Evolutionary conservation across 2,329 filamentous ascomycete species (phyloP), one percentile per base, ranked within the genome.

Genomic region (Aspergillus sp.): DNA sequence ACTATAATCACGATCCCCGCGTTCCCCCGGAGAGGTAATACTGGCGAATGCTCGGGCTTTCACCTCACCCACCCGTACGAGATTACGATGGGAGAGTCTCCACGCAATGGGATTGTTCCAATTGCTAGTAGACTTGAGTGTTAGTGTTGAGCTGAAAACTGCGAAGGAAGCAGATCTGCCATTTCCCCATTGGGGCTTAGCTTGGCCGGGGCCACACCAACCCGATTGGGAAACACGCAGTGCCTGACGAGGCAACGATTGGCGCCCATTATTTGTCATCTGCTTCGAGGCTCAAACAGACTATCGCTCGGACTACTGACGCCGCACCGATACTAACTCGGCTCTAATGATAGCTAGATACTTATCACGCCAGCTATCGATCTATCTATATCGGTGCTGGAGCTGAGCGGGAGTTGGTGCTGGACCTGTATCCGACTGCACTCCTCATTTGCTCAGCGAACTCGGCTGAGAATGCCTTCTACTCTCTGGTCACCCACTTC

Each of bases 201-300:
- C 21, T 7, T 32, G 38, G 21, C 50, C 17, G 6, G 54, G 57
- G 38, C 23, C 39, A 55, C 21, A 47, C 30, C 32, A 56, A 47
- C 60, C 51, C 8, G 21, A 62, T 65, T 59, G 60, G 64, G 64
- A 64, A 64, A 61, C 58, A 63, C 62, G 62, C 64, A 62, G 60
- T 13, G 39, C 62, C 50, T 44, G 36, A 59, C 38, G 19, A 17
- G 64, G 64, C 27, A 65, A 64, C 19, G 65, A 67, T 66, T 54
- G 57, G 41, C 61, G 27, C 32, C 21, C 32, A 59, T 57, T 62
- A 66, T 66, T 64, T 60, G 60, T 66, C 60, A 62, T 36, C 49
- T 38, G 44, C 41, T 60, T 60, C 61, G 55, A 60, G 62, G 51
- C 60, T 64, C 64, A 64, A 59, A 50, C 36, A 48, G 49, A 57